Percentiles rank a stretch among this genome's conserved stretches.
phyloP scores from a whole-genome alignment of 441 rosid genomes.

The Syzygium syzygioides region DNA sequence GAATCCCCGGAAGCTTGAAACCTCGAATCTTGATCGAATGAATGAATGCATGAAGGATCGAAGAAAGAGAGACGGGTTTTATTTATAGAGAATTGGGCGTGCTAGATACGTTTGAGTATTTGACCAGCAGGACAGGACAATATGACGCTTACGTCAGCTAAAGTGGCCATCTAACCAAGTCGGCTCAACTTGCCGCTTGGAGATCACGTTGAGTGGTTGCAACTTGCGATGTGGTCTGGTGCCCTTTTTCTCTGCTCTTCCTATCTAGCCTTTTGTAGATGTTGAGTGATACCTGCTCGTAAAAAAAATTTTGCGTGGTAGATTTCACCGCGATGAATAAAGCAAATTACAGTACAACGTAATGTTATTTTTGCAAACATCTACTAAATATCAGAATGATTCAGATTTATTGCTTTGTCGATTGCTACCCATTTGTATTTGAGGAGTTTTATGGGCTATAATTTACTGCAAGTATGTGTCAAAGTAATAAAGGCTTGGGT shows the following conservation, averaged over 20 bases:
- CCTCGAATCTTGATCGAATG: too few relatives aligned
- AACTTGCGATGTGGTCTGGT: too few relatives aligned
- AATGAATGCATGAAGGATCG: too few relatives aligned
- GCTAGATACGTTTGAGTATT: too few relatives aligned
- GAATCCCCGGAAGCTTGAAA: too few relatives aligned
- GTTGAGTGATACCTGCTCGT: background rate
- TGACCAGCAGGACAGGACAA: too few relatives aligned
- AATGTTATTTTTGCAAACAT: too few relatives aligned
- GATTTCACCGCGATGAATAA: background rate
- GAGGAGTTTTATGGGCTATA: background rate
- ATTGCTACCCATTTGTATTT: accelerated
- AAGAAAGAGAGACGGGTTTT: too few relatives aligned
- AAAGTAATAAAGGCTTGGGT: background rate
- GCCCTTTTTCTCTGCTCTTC: too few relatives aligned
- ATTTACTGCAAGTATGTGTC: accelerated
- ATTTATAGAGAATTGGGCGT: too few relatives aligned
- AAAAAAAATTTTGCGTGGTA: background rate
- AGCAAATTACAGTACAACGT: too few relatives aligned
- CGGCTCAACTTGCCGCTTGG: background rate
- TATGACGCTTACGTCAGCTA: background rate
- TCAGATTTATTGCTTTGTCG: too few relatives aligned
- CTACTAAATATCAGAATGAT: background rate
- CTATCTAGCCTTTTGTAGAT: background rate
- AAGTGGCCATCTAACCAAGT: background rate
- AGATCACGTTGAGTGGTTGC: background rate